Evolutionary conservation across 805 yeast species (phyloP).

Genomic region (Jamesozyma hellenica): DNA sequence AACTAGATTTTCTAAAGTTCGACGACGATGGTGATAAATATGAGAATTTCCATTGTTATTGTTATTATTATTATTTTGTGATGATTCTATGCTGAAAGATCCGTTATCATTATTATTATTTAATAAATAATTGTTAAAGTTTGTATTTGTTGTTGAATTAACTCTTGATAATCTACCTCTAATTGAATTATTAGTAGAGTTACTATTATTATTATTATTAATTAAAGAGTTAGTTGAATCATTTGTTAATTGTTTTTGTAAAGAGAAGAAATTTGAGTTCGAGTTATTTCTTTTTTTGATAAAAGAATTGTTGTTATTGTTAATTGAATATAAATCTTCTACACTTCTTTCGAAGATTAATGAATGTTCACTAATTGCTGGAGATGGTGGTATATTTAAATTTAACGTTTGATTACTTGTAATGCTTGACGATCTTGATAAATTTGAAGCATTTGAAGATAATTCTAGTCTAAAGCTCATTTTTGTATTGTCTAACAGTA

Average conservation of each 20-base stretch:
- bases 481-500: no score
- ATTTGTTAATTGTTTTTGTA: constrained; percentile 4
- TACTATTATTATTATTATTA: neutral
- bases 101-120: neutral
- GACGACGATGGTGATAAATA: constrained; percentile 24
- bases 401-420: neutral
- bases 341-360: constrained; percentile 59
- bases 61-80: neutral
- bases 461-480: no score
- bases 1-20: constrained; percentile 52
- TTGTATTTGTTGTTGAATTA: neutral
- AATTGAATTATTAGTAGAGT: neutral
- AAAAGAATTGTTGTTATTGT: neutral
- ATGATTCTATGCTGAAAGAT: neutral
- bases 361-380: constrained; percentile 29
- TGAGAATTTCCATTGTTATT: neutral
- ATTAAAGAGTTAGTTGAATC: constrained; percentile 3
- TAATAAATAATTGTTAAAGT: no score
- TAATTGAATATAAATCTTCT: constrained; percentile 39
- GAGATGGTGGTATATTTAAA: constrained; percentile 3
- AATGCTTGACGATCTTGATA: constrained; percentile 1
- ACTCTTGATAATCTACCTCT: neutral
- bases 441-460: neutral
- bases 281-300: constrained; percentile 5
- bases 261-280: constrained; percentile 3